Evolutionary conservation across 306 rosid species (phyloP), one percentile per base, ranked within the genome.

Genomic region (Sphenostylis stenocarpa): DNA sequence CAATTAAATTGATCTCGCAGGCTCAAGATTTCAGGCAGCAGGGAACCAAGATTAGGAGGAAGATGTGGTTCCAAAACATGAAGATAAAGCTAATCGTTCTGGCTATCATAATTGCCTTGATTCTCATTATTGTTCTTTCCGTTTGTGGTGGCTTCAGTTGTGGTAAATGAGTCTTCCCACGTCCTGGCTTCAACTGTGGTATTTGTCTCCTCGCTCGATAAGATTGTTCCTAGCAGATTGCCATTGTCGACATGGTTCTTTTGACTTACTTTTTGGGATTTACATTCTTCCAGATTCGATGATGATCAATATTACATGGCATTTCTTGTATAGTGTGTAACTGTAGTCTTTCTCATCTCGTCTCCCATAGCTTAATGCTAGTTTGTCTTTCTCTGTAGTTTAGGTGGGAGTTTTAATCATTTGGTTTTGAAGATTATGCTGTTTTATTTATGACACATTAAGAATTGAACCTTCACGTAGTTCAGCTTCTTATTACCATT

Each of bases 61-160:
- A 91, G 91, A 93, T 93, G 98, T 93, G 98, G 97, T 78, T 82
- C 29, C 89, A 93, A 82, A 93, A 93, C 83, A 93, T 93, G 98
- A 93, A 93, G 91, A 84, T 89, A 64, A 93, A 91, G 88, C 85
- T 93, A 51, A 83, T 93, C 52, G 97, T 89, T 81, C 70, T 91
- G 82, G 98, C 80, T 36, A 93, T 93, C 87, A 23, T 91, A n/a
- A 58, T 89, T 16, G 88, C 89, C 15, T 62, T 93, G 75, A 91
- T 93, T 85, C 92, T 91, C 80, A 86, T 93, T 38, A 85, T 93
- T 23, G 85, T 93, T 58, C 80, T 91, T n/a, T 91, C 97, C 0
- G 53, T 89, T 33, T 93, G 98, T 39, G 81, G 84, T 63, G 96
- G 98, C 76, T 91, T 91, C 82, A 73, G 87, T 4, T 91, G 98